Evolutionary conservation across 139 green algal genomes (phyloP).

Genomic region (Chlamydomonas schloesseri): DNA sequence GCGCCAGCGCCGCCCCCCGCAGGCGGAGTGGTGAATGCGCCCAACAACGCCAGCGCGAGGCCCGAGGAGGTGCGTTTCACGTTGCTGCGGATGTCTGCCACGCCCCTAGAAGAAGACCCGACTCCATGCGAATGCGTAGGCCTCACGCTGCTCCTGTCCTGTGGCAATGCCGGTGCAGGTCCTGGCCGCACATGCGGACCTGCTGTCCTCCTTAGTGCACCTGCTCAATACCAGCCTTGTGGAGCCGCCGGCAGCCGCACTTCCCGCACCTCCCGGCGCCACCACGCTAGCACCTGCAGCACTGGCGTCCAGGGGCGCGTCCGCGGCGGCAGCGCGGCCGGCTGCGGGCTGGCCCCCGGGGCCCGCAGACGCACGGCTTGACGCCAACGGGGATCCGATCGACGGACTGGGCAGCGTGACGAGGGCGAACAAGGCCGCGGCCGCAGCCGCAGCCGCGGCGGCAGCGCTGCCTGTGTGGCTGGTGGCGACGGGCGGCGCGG

Average conservation of each 20-base stretch:
- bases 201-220: background rate
- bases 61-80: background rate
- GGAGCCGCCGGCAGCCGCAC: background rate
- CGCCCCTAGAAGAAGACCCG: too few relatives aligned
- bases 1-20: background rate
- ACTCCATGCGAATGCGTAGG: too few relatives aligned
- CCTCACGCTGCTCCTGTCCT: too few relatives aligned
- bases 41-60: background rate
- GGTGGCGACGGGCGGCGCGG: slow-evolving; percentile 40
- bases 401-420: too few relatives aligned
- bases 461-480: slow-evolving; percentile 22
- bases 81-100: too few relatives aligned
- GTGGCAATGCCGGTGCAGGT: background rate
- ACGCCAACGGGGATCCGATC: too few relatives aligned
- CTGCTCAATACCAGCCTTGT: slow-evolving; percentile 37
- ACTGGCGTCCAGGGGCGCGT: too few relatives aligned
- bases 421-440: background rate
- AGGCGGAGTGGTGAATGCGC: background rate
- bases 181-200: background rate
- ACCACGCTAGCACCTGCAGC: too few relatives aligned
- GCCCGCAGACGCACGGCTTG: too few relatives aligned
- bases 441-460: background rate
- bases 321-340: too few relatives aligned
- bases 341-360: too few relatives aligned
- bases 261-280: too few relatives aligned